Evolutionary conservation across 2,329 filamentous ascomycete genomes (phyloP).

Genomic region (Diaporthe citrichinensis): DNA sequence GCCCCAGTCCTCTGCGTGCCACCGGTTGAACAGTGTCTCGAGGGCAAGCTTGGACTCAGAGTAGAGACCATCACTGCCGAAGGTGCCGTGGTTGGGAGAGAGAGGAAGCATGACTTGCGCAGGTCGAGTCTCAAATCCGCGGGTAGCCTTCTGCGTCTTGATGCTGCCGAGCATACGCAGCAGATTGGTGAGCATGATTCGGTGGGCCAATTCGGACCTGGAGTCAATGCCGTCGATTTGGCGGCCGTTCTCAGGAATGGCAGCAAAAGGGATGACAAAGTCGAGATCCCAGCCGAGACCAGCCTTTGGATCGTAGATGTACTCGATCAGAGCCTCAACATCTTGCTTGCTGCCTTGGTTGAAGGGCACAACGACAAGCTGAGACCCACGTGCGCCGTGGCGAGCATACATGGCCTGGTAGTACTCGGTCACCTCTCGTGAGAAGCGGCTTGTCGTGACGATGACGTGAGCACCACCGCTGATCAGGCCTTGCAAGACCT

Average conservation of each 20-base stretch:
- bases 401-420: slow-evolving; percentile 99
- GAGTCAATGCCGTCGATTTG: slow-evolving; percentile 98
- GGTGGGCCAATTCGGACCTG: slow-evolving; percentile 96
- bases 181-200: slow-evolving; percentile 99
- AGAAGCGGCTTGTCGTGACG: slow-evolving; percentile 97
- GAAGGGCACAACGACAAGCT: slow-evolving; percentile 98
- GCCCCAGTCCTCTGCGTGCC: slow-evolving; percentile 97
- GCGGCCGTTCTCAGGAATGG: slow-evolving; percentile 96
- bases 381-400: slow-evolving; percentile 92
- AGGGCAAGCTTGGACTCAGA: slow-evolving; percentile 97
- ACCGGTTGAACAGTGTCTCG: slow-evolving; percentile 98
- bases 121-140: slow-evolving; percentile 93
- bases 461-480: slow-evolving; percentile 97
- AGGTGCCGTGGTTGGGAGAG: slow-evolving; percentile 98
- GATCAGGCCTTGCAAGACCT: slow-evolving; percentile 95
- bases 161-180: slow-evolving; percentile 90
- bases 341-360: slow-evolving; percentile 99
- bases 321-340: slow-evolving; percentile 91
- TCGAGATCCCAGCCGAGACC: slow-evolving; percentile 99
- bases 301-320: slow-evolving; percentile 97
- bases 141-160: slow-evolving; percentile 89
- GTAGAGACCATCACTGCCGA: slow-evolving; percentile 97
- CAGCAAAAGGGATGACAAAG: slow-evolving; percentile 95
- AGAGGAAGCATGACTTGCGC: slow-evolving; percentile 96
- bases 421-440: slow-evolving; percentile 97